Conservation (phyloP, 495 filamentous ascomycete species). For the Annulohypoxylon nitens region DNA sequence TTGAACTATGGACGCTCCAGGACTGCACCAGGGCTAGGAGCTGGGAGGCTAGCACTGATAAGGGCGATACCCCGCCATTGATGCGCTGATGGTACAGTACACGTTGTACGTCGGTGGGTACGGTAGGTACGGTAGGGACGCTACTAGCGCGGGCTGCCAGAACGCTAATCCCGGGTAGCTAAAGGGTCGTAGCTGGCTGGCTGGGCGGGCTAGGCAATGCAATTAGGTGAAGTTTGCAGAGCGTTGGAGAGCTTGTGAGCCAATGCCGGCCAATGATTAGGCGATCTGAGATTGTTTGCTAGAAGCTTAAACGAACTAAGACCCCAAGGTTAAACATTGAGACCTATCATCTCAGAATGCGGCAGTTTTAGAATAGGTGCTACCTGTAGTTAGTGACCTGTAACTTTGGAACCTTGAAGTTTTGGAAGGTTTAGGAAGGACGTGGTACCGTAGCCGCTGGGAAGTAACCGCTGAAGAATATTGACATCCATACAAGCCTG, state of each 20-base stretch:
- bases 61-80: slow-evolving; percentile 45
- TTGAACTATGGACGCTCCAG: not conserved
- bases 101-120: slow-evolving; percentile 27
- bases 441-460: not conserved
- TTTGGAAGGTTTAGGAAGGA: not conserved
- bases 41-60: slow-evolving; percentile 38
- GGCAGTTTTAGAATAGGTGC: not conserved
- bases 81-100: slow-evolving; percentile 33
- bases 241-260: not conserved
- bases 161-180: not conserved
- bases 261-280: not conserved
- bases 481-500: not conserved
- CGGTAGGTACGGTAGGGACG: slow-evolving; percentile 3
- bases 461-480: slow-evolving; percentile 1
- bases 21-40: too few relatives aligned
- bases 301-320: slow-evolving; percentile 6
- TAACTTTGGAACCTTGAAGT: not conserved
- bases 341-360: slow-evolving; percentile 5
- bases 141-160: not conserved
- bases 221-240: not conserved
- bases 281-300: slow-evolving; percentile 6
- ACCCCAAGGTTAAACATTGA: not conserved
- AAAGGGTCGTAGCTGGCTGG: not conserved
- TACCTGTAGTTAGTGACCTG: slow-evolving; percentile 1
- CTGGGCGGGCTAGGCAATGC: too few relatives aligned